A percentile compares a stretch with the other conserved stretches of the same genome.
Conservation (phyloP, 1,284 basidiomycete genomes). For the Peniophora sp. region DNA sequence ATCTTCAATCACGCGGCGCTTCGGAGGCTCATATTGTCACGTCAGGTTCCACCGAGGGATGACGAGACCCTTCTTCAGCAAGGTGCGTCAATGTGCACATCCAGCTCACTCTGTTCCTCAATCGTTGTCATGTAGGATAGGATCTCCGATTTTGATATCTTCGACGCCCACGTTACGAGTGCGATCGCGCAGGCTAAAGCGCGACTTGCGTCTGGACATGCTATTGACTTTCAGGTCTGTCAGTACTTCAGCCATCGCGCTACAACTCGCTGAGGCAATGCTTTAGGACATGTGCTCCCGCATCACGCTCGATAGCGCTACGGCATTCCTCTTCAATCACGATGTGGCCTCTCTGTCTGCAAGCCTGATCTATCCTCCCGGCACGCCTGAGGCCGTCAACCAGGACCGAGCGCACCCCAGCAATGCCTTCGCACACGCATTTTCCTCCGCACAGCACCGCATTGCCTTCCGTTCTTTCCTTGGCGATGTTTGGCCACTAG, state of each 20-base stretch:
- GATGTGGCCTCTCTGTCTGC: conserved; percentile 32
- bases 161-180: conserved; percentile 37
- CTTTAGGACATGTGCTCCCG: conserved; percentile 35
- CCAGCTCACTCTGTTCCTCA: neutral
- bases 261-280: neutral
- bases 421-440: conserved; percentile 9
- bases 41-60: conserved; percentile 47
- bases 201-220: conserved; percentile 31
- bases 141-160: conserved; percentile 46
- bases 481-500: conserved; percentile 7
- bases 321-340: conserved; percentile 42
- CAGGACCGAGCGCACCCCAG: conserved; percentile 1
- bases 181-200: conserved; percentile 31
- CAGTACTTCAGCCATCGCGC: neutral
- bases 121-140: conserved; percentile 11
- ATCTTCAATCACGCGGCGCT: neutral
- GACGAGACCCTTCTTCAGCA: conserved; percentile 48
- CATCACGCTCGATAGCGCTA: conserved; percentile 48
- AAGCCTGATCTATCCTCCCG: conserved; percentile 32
- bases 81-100: conserved; percentile 21
- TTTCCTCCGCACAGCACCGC: conserved; percentile 5
- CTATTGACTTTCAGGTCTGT: conserved; percentile 44
- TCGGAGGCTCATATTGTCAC: neutral
- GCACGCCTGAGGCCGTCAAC: neutral
- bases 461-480: neutral